Base-by-base conservation (phyloP, 1,284 basidiomycete species). In the Pholiota adiposa region DNA sequence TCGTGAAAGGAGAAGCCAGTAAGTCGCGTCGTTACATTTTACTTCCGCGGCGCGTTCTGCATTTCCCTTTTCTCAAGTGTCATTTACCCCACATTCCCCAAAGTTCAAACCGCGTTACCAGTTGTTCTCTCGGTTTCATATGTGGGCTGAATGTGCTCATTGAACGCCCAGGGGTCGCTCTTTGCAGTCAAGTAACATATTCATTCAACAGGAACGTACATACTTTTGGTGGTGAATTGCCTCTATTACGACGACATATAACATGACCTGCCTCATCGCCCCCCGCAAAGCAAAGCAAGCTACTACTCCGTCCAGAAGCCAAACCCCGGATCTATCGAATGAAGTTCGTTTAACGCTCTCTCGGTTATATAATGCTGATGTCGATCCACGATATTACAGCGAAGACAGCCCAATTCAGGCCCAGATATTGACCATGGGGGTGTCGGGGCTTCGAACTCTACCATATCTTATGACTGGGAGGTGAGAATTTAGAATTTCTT, bases 251-350 rank as follows among this genome's bases (percentile, higher is more conserved):
- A n/a, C n/a, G n/a, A n/a, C n/a, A n/a, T n/a, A n/a, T n/a, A n/a
- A 43, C 16, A 64, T 64, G 63, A 56, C 60, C 25, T 43, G 19
- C n/a, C n/a, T 25, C 11, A 51, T 27, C 29, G 19, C 55, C 9
- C 57, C 58, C 34, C 55, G 56, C 31, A 52, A 49, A 19, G 36
- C 53, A 36, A 53, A 57, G 8, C 40, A 41, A 7, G 52, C 52
- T 16, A 51, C 51, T 21, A 14, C 59, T 11, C 54, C 43, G 19
- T 57, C 57, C 4, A 31, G 54, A 34, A 48, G 54, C 46, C 43
- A 56, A 40, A 61, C 63, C 16, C 60, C 63, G 19, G 34, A 49
- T 41, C 38, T 36, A 50, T 21, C 51, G 31, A 49, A 51, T 14
- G 57, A 62, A 48, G 57, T 62, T 36, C 14, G 61, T 56, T 40